Percentiles rank a stretch among this genome's conserved stretches.
Conservation (phyloP, 192 early-diverging fungal genomes). For the Lobosporangium transversale region DNA sequence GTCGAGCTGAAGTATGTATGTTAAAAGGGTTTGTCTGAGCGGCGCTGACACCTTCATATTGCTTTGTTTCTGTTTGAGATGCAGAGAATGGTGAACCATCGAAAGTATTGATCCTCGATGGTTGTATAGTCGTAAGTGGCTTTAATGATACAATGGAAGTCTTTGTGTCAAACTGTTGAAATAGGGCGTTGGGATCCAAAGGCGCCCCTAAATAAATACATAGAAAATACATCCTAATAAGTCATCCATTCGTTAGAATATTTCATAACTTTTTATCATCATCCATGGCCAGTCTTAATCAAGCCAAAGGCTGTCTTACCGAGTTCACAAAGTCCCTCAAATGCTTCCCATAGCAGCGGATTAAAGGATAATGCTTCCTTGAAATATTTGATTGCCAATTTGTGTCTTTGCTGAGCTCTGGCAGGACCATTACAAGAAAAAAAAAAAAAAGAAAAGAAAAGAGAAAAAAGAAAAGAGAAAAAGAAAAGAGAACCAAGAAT, state of each 20-base stretch:
- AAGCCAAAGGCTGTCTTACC: no score
- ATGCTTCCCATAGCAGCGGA: conserved; percentile 64
- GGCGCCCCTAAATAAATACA: conserved; percentile 14
- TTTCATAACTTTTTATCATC: no score
- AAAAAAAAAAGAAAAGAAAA: neutral
- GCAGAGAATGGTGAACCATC: conserved; percentile 1
- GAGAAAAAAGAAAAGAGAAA: neutral
- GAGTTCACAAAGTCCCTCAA: conserved; percentile 59
- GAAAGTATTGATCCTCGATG: neutral
- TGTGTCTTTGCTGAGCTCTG: conserved; percentile 37
- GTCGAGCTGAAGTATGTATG: no score
- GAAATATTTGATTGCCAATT: conserved; percentile 53
- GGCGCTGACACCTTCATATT: conserved; percentile 12
- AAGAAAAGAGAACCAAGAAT: neutral
- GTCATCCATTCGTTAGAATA: no score
- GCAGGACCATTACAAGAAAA: no score
- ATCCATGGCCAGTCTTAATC: no score
- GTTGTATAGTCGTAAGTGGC: neutral
- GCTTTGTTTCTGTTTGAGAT: neutral
- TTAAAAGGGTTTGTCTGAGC: conserved; percentile 1
- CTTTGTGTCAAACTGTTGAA: conserved; percentile 17
- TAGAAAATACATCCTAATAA: no score
- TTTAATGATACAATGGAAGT: neutral
- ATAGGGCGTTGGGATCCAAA: conserved; percentile 27
- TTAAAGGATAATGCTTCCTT: conserved; percentile 47